Percentiles rank a stretch among this genome's conserved stretches.
phyloP scores from a whole-genome alignment of 1,139 yeast species.

The Pichia sp. region DNA sequence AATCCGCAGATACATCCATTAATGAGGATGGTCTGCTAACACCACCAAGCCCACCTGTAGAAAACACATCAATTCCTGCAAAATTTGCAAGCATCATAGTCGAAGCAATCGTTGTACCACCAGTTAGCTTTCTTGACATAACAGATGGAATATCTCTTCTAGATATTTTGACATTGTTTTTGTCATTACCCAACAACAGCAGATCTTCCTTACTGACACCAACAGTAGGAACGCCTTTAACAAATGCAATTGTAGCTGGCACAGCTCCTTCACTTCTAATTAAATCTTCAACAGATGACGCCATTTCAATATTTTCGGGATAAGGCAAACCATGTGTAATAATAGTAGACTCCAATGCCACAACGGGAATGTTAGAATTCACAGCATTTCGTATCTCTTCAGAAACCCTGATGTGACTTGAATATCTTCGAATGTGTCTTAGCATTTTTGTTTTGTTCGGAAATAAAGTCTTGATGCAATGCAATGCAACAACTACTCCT shows the following conservation, averaged over 20 bases:
- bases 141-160: conserved; percentile 74
- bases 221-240: conserved; percentile 62
- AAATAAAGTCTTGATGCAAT: too few relatives aligned
- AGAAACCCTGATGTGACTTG: conserved; percentile 38
- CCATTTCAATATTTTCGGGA: conserved; percentile 72
- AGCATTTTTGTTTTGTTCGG: too few relatives aligned
- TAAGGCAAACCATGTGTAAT: conserved; percentile 86
- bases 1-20: conserved; percentile 81
- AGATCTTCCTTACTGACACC: conserved; percentile 49
- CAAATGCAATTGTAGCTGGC: conserved; percentile 83
- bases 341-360: conserved; percentile 79
- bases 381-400: conserved; percentile 38
- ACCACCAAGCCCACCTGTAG: conserved; percentile 93
- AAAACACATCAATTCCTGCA: conserved; percentile 80
- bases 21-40: conserved; percentile 73
- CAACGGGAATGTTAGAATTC: conserved; percentile 49
- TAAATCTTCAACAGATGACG: conserved; percentile 52
- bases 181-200: conserved; percentile 38
- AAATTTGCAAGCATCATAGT: conserved; percentile 74
- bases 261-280: conserved; percentile 59
- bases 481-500: too few relatives aligned
- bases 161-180: conserved; percentile 53
- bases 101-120: conserved; percentile 88
- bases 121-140: conserved; percentile 53
- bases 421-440: background rate